Base-by-base conservation (phyloP, 1,284 basidiomycete species). In the Thelephora terrestris region DNA sequence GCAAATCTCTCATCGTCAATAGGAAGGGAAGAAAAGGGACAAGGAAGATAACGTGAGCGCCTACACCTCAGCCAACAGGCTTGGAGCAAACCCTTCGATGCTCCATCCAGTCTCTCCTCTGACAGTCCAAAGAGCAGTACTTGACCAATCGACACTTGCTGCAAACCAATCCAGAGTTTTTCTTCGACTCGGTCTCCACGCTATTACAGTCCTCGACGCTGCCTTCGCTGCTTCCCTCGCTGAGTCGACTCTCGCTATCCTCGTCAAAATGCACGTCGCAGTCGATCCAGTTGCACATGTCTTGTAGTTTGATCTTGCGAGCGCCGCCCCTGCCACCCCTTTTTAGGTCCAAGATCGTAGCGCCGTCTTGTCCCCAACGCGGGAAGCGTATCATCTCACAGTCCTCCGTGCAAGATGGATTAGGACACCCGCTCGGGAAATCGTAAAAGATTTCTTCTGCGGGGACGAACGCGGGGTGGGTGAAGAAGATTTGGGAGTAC, bases 211-310 rank as follows among this genome's bases (percentile, higher is more conserved):
- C 52, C 16, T 52, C 51, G 24, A 52, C 23, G 24, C 55, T 49
- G 18, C 71, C 69, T 50, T 77, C 77, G 47, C 65, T 71, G 38
- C 50, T 54, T 27, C 57, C 60, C 36, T 57, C 56, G 21, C 50
- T 50, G n/a, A 32, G 29, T 32, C 12, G 29, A 20, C 42, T 38
- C 23, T 54, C 55, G 7, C 57, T 53, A 38, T 74, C 72, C 45
- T 76, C 75, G 44, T 65, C 63, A 56, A 85, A 85, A 51, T 69
- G 71, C 35, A 75, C 67, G 53, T 76, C 69, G 57, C 82, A 85
- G 53, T 85, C 81, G 50, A 85, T 79, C 83, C 83, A 85, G 57
- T 85, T 85, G 62, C 82, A 85, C 80, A 85, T 83, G 60, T 79
- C 74, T 52, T 68, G 71, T 36, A 70, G 55, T 53, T 68, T 73